phyloP scores from a whole-genome alignment of 2,329 filamentous ascomycete genomes.

The Emergomyces pasteurianus region DNA sequence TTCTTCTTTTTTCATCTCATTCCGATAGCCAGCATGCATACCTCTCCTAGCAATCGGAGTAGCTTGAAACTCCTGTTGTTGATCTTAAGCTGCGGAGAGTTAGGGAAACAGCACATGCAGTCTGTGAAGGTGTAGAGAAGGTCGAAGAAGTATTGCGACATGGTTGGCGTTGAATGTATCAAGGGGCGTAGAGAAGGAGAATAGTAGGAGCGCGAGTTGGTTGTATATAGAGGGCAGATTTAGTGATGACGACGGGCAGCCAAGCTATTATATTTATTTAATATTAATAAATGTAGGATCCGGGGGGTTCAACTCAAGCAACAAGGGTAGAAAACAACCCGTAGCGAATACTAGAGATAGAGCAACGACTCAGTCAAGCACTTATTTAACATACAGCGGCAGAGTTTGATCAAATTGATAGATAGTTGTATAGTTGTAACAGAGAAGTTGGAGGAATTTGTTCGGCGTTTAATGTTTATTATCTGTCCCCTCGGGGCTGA shows the following conservation, averaged over 20 bases:
- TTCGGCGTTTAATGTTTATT: no score
- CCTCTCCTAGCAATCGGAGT: constrained; percentile 81
- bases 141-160: constrained; percentile 79
- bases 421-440: no score
- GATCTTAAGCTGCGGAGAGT: constrained; percentile 86
- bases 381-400: background rate
- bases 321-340: background rate
- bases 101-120: constrained; percentile 93
- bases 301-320: no score
- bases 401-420: no score
- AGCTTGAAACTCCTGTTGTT: constrained; percentile 95
- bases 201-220: no score
- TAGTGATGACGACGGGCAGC: background rate
- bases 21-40: constrained; percentile 28
- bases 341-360: background rate
- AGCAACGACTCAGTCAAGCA: background rate
- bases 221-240: no score
- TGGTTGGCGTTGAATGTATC: constrained; percentile 25
- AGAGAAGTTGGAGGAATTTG: no score
- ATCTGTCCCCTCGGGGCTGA: background rate
- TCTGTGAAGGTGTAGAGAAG: constrained; percentile 84
- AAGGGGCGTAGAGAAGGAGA: no score
- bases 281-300: no score
- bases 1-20: background rate
- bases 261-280: background rate